Base-by-base conservation (phyloP, 139 green algal species). In the Penium margaritaceum region DNA sequence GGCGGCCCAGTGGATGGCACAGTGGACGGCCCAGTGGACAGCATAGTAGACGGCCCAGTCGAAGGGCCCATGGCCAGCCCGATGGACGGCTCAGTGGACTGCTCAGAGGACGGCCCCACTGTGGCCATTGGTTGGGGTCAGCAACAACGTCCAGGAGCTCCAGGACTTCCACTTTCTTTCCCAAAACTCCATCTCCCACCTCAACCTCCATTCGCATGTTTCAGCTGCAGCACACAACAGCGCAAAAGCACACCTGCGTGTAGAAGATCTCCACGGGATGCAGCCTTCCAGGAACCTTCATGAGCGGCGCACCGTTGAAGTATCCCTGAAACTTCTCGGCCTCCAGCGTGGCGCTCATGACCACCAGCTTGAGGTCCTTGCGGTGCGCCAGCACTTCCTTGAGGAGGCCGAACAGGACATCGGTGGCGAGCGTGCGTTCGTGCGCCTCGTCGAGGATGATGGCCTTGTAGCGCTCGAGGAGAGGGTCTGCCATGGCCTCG, bases 251-350 rank as follows among this genome's bases (percentile, higher is more conserved):
- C 63, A 76, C 68, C 68, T 67, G 87, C 3, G 94, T 99, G 88
- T 98, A 99, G 81, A 99, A 99, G 76, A 99, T 95, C 78, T 99
- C 94, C 65, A 99, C 94, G 12, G 93, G 94, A 72, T 97, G 91
- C 86, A 97, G 77, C 30, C 94, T 83, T 2, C 94, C 94, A n/a
- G 94, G 94, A 38, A 99, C 92, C 77, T 95, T 96, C 87, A 98
- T 96, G 7, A 98, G 83, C 0, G 93, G 93, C 0, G 93, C 93
- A 33, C 93, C 90, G 63, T 90, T 64, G 75, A 97, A 98, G 76
- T 98, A 98, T 63, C 78, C 85, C 81, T 98, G 94, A 82, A 99
- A 99, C 86, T 99, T 99, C 80, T 99, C 92, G 4, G 94, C 94
- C 83, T 99, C 94, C 35, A 99, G 86, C 24, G 94, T 99, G 53